A percentile compares a stretch with the other conserved stretches of the same genome.
Evolutionary conservation across 169 alveolate species (phyloP).

Genomic region (Plasmodium adleri): DNA sequence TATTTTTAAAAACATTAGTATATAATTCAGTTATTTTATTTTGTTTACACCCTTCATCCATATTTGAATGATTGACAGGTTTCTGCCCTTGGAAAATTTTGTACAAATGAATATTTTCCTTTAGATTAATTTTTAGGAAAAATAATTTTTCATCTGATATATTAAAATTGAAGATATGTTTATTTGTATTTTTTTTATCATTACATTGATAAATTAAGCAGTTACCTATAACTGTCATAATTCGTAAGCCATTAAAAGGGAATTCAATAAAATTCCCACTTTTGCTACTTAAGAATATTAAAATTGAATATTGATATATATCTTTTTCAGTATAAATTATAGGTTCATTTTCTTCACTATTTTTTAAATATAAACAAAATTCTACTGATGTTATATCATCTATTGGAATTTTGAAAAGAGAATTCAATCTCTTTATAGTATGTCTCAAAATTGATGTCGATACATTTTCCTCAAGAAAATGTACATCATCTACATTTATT

Average conservation of each 20-base stretch:
- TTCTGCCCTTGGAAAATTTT: not conserved
- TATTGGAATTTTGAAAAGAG: conserved; percentile 48
- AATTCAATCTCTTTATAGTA: conserved; percentile 17
- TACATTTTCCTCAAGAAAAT: conserved; percentile 37
- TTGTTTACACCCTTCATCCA: not conserved
- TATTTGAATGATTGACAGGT: not conserved
- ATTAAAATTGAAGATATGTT: conserved; percentile 21
- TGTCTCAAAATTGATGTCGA: conserved; percentile 57
- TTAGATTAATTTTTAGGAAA: conserved; percentile 49
- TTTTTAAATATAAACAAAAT: conserved; percentile 54
- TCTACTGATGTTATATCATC: conserved; percentile 25
- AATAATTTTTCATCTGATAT: conserved; percentile 62
- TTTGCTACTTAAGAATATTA: conserved; percentile 40
- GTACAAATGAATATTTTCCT: conserved; percentile 23
- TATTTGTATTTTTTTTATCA: not conserved
- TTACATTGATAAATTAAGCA: conserved; percentile 33
- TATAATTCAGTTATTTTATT: conserved; percentile 5
- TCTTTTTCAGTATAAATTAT: conserved; percentile 10
- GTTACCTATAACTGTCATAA: conserved; percentile 42
- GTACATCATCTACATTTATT: conserved; percentile 53
- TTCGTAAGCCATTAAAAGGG: conserved; percentile 40
- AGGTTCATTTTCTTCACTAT: conserved; percentile 8
- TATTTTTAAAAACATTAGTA: conserved; percentile 1
- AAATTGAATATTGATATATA: conserved; percentile 34
- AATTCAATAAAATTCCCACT: conserved; percentile 23